Conservation (phyloP, 257 asterid species). For the Jaltomata sinuosa region DNA sequence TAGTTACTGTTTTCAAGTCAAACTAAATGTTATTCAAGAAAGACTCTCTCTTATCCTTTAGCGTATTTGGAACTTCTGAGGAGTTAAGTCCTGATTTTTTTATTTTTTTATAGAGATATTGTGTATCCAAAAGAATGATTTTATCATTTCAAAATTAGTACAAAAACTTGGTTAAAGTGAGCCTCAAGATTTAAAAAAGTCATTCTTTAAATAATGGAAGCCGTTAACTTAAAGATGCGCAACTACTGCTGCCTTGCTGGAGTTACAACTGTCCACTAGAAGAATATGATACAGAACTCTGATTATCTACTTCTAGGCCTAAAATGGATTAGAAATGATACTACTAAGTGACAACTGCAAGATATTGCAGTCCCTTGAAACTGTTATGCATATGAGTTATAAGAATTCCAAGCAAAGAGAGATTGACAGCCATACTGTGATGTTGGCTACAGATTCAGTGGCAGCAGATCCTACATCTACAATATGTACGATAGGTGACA, state of each 20-base stretch:
- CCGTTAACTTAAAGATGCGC: neutral
- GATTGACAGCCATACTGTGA: slow-evolving; percentile 39
- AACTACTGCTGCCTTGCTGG: neutral
- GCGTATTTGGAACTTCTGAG: neutral
- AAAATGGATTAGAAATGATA: neutral
- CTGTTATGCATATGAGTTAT: neutral
- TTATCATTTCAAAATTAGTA: neutral
- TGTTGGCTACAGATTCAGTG: slow-evolving; percentile 61
- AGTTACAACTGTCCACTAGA: neutral
- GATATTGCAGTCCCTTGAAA: neutral
- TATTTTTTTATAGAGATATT: neutral
- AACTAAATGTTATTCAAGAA: neutral
- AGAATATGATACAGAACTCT: neutral
- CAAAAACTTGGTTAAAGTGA: neutral
- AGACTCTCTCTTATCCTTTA: neutral
- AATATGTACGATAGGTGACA: slow-evolving; percentile 65
- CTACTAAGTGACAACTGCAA: neutral
- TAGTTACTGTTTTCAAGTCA: neutral
- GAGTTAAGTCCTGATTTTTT: neutral
- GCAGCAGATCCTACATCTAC: slow-evolving; percentile 56
- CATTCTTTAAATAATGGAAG: neutral
- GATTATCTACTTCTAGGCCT: neutral
- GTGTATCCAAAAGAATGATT: neutral
- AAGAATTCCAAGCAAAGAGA: neutral
- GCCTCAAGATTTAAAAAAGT: neutral